phyloP scores from a whole-genome alignment of 2,329 filamentous ascomycete species.

The Fusarium duplospermum region DNA sequence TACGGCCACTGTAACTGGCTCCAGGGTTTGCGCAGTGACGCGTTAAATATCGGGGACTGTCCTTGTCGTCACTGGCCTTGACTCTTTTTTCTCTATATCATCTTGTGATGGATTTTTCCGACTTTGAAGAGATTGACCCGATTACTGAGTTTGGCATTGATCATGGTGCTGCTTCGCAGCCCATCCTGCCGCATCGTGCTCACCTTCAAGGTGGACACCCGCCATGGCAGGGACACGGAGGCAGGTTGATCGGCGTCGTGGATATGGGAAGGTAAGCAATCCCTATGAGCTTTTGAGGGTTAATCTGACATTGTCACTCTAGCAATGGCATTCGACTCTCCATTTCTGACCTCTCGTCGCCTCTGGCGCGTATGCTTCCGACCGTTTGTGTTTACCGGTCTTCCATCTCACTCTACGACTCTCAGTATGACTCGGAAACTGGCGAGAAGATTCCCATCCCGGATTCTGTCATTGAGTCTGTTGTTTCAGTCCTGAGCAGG shows the following conservation, averaged over 20 bases:
- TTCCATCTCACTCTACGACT: conserved; percentile 49
- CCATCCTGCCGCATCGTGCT: background rate
- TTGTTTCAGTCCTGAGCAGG: conserved; percentile 43
- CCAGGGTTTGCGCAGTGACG: conserved; percentile 15
- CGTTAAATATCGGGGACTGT: conserved; percentile 28
- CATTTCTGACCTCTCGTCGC: conserved; percentile 59
- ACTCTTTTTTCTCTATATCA: background rate
- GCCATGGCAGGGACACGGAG: conserved; percentile 47
- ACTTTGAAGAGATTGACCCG: conserved; percentile 42
- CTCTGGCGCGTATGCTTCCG: conserved; percentile 71
- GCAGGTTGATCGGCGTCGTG: conserved; percentile 49
- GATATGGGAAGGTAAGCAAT: conserved; percentile 52
- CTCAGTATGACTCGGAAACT: conserved; percentile 47
- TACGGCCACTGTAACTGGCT: conserved; percentile 18
- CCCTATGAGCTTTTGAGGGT: background rate
- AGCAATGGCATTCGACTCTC: conserved; percentile 81
- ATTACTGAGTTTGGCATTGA: conserved; percentile 36
- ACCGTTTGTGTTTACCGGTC: conserved; percentile 49
- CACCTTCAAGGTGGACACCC: conserved; percentile 34
- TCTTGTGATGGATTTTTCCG: conserved; percentile 38
- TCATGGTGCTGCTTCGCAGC: conserved; percentile 15
- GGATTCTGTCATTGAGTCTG: conserved; percentile 40
- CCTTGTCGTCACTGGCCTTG: conserved; percentile 9
- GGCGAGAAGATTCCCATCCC: conserved; percentile 48
- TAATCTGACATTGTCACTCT: conserved; percentile 11